Evolutionary conservation across 2,329 filamentous ascomycete genomes (phyloP).

Genomic region (Paecilomyces niveus): DNA sequence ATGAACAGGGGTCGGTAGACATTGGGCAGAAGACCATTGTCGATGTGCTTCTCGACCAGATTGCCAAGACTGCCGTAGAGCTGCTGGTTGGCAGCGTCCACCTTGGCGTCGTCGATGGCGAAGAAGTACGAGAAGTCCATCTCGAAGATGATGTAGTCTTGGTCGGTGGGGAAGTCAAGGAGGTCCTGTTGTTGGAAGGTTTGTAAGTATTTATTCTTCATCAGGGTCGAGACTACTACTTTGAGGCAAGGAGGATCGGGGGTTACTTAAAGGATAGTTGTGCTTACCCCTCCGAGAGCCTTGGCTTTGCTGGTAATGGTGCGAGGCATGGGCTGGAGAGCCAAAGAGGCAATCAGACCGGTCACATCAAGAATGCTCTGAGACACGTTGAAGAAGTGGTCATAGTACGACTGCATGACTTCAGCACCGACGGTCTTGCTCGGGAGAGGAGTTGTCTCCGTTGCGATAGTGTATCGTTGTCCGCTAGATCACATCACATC

Average conservation of each 20-base stretch:
- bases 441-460: slow-evolving; percentile 32
- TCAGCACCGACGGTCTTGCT: slow-evolving; percentile 19
- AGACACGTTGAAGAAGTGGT: slow-evolving; percentile 26
- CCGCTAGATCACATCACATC: slow-evolving; percentile 12
- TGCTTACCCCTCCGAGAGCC: slow-evolving; percentile 28
- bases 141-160: slow-evolving; percentile 40
- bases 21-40: slow-evolving; percentile 28
- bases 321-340: slow-evolving; percentile 30
- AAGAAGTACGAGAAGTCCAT: slow-evolving; percentile 36
- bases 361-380: slow-evolving; percentile 19
- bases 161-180: slow-evolving; percentile 32
- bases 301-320: slow-evolving; percentile 26
- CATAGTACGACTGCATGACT: slow-evolving; percentile 24
- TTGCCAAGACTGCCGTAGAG: slow-evolving; percentile 32
- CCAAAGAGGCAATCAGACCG: slow-evolving; percentile 24
- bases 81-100: slow-evolving; percentile 32
- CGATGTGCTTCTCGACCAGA: slow-evolving; percentile 25
- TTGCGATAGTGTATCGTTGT: slow-evolving; percentile 34
- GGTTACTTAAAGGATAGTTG: not conserved
- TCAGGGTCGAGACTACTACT: not conserved
- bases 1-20: slow-evolving; percentile 41
- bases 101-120: slow-evolving; percentile 25
- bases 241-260: no score
- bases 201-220: not conserved
- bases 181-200: slow-evolving; percentile 22